Percentiles rank a stretch among this genome's conserved stretches.
Conservation (phyloP, 257 asterid species). For the Parsonsia alboflavescens region DNA sequence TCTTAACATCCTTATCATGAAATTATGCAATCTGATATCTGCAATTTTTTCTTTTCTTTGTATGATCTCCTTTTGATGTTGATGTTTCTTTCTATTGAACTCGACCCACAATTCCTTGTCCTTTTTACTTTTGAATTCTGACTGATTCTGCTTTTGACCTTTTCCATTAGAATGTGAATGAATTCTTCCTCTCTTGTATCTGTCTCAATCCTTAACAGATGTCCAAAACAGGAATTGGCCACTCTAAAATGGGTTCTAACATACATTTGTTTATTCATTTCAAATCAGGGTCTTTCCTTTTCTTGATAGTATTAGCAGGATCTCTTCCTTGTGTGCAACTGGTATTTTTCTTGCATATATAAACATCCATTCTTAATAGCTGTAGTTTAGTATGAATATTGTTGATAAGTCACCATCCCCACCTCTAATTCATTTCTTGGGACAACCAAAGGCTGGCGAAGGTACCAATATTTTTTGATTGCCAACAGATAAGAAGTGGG, state of each 20-base stretch:
- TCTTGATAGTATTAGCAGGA: not conserved
- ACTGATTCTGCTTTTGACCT: not conserved
- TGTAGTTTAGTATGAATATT: not conserved
- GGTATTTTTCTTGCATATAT: not conserved
- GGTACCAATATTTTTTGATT: constrained; percentile 9
- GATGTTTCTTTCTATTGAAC: constrained; percentile 1
- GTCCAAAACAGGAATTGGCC: not conserved
- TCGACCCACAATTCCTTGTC: not conserved
- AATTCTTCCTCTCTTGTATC: not conserved
- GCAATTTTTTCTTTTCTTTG: not conserved
- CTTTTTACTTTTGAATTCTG: not conserved
- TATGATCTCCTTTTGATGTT: not conserved
- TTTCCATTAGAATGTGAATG: not conserved
- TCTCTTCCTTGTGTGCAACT: not conserved
- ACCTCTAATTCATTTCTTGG: not conserved
- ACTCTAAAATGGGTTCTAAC: not conserved
- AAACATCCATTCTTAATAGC: constrained; percentile 3
- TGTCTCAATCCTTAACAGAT: not conserved
- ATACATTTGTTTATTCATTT: not conserved
- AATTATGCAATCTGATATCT: not conserved
- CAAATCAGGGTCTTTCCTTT: not conserved
- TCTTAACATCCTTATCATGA: not conserved
- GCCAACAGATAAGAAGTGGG: constrained; percentile 17
- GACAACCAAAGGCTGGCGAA: constrained; percentile 19
- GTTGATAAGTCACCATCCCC: not conserved